Evolutionary conservation across 139 green algal species (phyloP).

Genomic region (Astrephomene gubernaculifera): DNA sequence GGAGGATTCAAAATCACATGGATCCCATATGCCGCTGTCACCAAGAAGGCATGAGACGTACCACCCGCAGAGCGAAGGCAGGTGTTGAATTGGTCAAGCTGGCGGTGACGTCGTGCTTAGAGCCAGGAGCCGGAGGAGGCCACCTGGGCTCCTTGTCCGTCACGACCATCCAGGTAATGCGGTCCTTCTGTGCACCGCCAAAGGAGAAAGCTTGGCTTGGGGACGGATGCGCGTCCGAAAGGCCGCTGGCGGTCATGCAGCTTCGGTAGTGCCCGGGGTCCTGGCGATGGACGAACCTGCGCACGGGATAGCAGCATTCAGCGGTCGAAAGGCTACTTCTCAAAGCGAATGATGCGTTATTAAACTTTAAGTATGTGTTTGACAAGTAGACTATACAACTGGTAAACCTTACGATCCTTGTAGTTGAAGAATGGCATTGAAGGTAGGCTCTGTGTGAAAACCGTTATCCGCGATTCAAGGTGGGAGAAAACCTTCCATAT

Average conservation of each 20-base stretch:
- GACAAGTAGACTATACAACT: background rate
- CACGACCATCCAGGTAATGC: background rate
- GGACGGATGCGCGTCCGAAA: background rate
- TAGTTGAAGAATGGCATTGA: background rate
- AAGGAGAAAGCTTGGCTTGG: background rate
- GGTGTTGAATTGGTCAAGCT: too few species aligned
- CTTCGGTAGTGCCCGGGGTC: background rate
- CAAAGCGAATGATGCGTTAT: too few species aligned
- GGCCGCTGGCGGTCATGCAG: background rate
- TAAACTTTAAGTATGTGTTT: background rate
- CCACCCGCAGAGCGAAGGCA: background rate
- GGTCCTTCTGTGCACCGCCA: background rate
- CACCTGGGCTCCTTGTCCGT: background rate
- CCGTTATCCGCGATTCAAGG: background rate
- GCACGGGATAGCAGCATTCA: background rate
- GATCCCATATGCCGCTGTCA: background rate
- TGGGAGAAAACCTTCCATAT: background rate
- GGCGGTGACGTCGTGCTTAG: background rate
- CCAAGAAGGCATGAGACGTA: background rate
- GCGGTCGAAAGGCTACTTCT: background rate
- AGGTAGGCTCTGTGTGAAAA: background rate
- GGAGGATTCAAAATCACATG: background rate
- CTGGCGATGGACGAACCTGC: conserved; percentile 35
- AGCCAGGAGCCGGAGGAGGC: conserved; percentile 8
- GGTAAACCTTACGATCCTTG: background rate